These are phyloP conservation scores for Terana coerulea DNA, from an alignment of 768 basidiomycete species.

Conservation along the genomic window DNA sequence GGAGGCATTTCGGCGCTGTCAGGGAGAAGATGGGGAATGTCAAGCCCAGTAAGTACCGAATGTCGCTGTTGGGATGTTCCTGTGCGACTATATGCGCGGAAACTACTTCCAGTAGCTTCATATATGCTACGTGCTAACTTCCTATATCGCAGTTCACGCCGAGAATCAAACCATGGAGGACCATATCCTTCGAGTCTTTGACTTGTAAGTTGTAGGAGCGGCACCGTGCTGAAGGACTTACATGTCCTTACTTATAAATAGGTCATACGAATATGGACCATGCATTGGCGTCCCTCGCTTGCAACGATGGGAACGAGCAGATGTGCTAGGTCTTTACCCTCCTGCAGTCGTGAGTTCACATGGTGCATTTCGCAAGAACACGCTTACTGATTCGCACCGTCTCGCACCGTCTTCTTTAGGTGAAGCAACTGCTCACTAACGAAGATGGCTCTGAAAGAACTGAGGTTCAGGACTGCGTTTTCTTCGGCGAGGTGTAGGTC, in stretches of 20 bases:
- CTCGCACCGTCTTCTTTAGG: conserved; percentile 37
- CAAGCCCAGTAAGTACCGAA: conserved; percentile 55
- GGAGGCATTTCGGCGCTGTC: conserved; percentile 43
- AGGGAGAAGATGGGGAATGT: conserved; percentile 51
- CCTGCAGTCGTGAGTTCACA: conserved; percentile 60
- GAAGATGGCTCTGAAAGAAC: conserved; percentile 53
- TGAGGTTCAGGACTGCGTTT: conserved; percentile 59
- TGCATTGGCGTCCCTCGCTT: conserved; percentile 77
- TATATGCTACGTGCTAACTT: neutral
- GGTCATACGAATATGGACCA: conserved; percentile 78
- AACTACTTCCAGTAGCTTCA: no score
- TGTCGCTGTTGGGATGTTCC: no score
- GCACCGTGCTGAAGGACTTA: no score
- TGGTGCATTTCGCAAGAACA: no score
- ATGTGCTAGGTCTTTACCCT: conserved; percentile 73
- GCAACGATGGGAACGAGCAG: conserved; percentile 85
- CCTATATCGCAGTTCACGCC: conserved; percentile 51
- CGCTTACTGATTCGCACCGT: neutral
- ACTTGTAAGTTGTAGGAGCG: conserved; percentile 63
- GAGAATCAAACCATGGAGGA: conserved; percentile 59
- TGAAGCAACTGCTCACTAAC: conserved; percentile 73
- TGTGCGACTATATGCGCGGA: no score
- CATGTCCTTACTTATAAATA: no score
- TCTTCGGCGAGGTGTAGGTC: conserved; percentile 45
- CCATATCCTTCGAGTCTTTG: conserved; percentile 76